Evolutionary conservation across 352 stramenopile species (phyloP), one percentile per base, ranked within the genome.

Genomic region (Phytophthora sansomeana): DNA sequence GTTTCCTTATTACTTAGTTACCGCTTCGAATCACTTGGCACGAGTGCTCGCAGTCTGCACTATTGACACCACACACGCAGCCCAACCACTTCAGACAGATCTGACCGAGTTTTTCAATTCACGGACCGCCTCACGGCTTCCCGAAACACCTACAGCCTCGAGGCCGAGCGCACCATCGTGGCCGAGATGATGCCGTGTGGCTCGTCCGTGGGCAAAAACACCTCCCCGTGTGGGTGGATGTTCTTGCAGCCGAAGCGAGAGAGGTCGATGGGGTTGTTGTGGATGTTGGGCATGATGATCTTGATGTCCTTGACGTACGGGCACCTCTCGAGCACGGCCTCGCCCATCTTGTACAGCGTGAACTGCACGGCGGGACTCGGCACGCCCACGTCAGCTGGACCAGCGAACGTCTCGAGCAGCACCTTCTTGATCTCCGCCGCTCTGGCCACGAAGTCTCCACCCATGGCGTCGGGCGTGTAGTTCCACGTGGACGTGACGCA

Each of bases 181-280:
- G 87, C 87, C 36, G 90, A 85, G 60, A 96, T 96, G 58, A 96
- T 96, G 30, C 90, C 90, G 57, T 96, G 85, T 8, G 90, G 90
- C 67, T 97, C 87, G 49, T 92, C 83, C 32, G 84, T 95, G 6
- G 89, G 87, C 41, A 92, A 74, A 53, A 97, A 96, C 35, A 97
- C 85, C 56, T 96, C 79, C n/a, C 89, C 89, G 42, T 93, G 92
- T 46, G 91, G 83, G 69, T 97, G n/a, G n/a, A 83, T 90, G 70
- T 96, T 97, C 70, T 85, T 84, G 51, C 95, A 74, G 16, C 87
- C 87, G 54, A 96, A 96, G 63, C 81, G 83, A 66, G 80, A 75
- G 46, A 97, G 70, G 52, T 96, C 83, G 28, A 97, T 90, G 16
- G 90, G 88, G 30, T 96, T 74, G 73, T 97, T 95, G 79, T 97